Conservation (phyloP, 176 grass and related monocot genomes). For the Paspalum notatum region DNA sequence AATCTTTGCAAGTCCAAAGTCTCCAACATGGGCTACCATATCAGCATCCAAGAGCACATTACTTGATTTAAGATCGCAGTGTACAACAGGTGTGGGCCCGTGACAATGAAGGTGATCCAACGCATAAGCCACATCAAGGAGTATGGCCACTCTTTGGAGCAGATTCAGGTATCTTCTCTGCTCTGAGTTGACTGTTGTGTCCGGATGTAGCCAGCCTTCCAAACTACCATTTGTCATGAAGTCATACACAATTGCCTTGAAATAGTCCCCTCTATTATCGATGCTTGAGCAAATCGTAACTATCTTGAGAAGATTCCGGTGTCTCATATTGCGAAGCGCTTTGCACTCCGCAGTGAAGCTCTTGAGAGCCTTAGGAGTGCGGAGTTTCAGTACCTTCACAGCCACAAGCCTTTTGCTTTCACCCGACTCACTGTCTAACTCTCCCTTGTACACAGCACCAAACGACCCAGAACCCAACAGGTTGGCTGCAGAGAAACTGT, state of each 20-base stretch:
- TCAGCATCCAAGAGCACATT: constrained; percentile 35
- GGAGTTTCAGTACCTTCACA: constrained; percentile 43
- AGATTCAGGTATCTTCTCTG: not conserved
- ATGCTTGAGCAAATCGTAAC: constrained; percentile 43
- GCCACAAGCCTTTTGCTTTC: not conserved
- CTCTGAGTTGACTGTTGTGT: not conserved
- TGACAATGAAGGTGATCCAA: constrained; percentile 30
- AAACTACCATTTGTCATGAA: constrained; percentile 35
- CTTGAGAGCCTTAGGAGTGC: not conserved
- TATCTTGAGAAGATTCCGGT: constrained; percentile 37
- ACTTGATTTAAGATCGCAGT: constrained; percentile 26
- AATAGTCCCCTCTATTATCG: constrained; percentile 33
- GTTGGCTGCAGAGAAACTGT: not conserved
- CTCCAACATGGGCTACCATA: constrained; percentile 16
- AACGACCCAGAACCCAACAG: constrained; percentile 13
- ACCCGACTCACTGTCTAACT: not conserved
- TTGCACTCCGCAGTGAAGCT: constrained; percentile 42
- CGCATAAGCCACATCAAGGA: constrained; percentile 31
- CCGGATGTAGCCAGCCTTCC: constrained; percentile 36
- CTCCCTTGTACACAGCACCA: constrained; percentile 35
- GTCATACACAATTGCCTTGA: constrained; percentile 47
- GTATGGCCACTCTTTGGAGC: not conserved
- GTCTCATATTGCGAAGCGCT: constrained; percentile 23
- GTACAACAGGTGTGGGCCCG: not conserved
- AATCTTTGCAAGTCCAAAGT: constrained; percentile 27